A percentile compares a stretch with the other conserved stretches of the same genome.
Conservation (phyloP, 1,284 basidiomycete species). For the Entoloma clypeatum region DNA sequence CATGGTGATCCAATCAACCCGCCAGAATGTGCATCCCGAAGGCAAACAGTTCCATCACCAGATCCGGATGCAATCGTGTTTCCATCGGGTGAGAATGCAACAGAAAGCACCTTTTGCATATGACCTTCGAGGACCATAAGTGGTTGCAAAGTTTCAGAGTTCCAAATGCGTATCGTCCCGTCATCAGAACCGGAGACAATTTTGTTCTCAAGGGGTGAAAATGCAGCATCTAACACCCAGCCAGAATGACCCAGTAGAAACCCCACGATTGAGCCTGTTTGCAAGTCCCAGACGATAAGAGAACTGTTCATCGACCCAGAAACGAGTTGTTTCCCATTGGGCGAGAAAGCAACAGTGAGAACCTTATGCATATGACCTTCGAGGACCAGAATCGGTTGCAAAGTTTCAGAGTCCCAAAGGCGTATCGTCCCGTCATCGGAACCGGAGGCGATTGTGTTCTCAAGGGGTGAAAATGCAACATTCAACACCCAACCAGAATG, state of each 20-base stretch:
- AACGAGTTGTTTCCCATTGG: neutral
- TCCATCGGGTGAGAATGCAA: slow-evolving; percentile 14
- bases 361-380: neutral
- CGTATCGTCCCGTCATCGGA: neutral
- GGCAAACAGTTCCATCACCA: slow-evolving; percentile 3
- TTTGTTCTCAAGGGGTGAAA: neutral
- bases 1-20: neutral
- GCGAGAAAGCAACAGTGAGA: slow-evolving; percentile 1
- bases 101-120: neutral
- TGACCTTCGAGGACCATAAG: slow-evolving; percentile 1
- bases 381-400: slow-evolving; percentile 1
- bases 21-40: slow-evolving; percentile 6
- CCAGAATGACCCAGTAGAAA: neutral
- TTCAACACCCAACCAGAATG: neutral
- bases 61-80: slow-evolving; percentile 3
- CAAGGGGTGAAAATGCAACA: neutral
- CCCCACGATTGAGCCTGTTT: neutral
- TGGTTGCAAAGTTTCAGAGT: neutral
- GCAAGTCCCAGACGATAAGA: slow-evolving; percentile 6
- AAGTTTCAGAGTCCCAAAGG: slow-evolving; percentile 3
- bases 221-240: neutral
- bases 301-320: neutral
- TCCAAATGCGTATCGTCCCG: neutral
- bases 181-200: slow-evolving; percentile 1
- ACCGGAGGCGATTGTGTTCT: neutral